Evolutionary conservation across 192 early-diverging fungal genomes (phyloP), one percentile per base, ranked within the genome.

Genomic region (Backusella tarrabulga): DNA sequence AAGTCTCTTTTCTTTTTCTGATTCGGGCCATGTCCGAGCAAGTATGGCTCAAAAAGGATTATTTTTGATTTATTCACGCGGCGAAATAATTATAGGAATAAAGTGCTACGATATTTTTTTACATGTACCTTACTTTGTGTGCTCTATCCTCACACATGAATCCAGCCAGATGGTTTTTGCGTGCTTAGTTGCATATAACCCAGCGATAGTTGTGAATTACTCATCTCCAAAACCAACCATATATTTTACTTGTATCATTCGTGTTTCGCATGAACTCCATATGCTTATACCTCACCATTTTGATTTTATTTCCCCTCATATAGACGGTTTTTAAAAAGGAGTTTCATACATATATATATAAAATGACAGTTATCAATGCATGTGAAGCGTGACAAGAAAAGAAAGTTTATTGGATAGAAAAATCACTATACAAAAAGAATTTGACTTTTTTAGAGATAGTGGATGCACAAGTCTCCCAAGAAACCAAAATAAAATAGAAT

Each of bases 281-380:
- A 21, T 21, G 54, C 8, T 0, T 21, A n/a, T 21, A 56, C 15
- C 42, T 44, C 14, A 14, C 42, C 15, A 44, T 44, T 44, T 17
- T 56, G 21, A 26, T 9, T 56, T 56, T 56, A 56, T 21, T 56
- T 56, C 54, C 8, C 54, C 9, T 56, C 21, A 32, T 56, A 56
- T 56, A 7, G 54, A 56, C 7, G n/a, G 54, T 21, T 21, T 21
- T 21, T 56, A 21, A 56, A 56, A 56, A 56, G n/a, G 54, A 56
- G 8, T 23, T 21, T 56, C 38, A 40, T 40, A 40, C 17, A 15
- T 7, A 42, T 42, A 44, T 44, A 44, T 17, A 44, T 9, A 21
- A 23, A 56, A 56, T 56, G 54, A 56, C 54, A 56, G 54, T 56
- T 56, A n/a, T 56, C 54, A 56, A 56, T 56, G 54, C 54, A 21